phyloP scores from a whole-genome alignment of 768 basidiomycete species.

The Lactarius tabidus region DNA sequence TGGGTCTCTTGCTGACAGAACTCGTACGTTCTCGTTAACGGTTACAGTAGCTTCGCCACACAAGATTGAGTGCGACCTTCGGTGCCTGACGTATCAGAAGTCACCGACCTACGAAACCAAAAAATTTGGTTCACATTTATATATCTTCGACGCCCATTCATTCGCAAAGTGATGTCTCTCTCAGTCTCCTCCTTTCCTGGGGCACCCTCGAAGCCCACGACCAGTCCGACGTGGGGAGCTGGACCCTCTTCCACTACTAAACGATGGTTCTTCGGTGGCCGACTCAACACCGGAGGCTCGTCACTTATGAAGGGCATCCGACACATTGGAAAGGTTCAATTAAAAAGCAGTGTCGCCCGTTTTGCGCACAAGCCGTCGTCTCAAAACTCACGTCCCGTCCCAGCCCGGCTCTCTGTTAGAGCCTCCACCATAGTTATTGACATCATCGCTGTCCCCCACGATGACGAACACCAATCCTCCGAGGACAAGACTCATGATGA shows the following conservation, averaged over 20 bases:
- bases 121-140: not conserved
- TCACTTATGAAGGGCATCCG: slow-evolving; percentile 9
- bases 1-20: not conserved
- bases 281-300: slow-evolving; percentile 5
- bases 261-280: slow-evolving; percentile 7
- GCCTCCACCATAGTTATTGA: not conserved
- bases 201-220: not conserved
- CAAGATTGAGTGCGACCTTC: not conserved
- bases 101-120: not conserved
- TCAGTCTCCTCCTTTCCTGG: slow-evolving; percentile 26
- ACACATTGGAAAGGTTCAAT: not conserved
- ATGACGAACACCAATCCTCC: not conserved
- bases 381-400: not conserved
- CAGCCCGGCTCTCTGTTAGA: not conserved
- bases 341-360: not conserved
- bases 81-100: not conserved
- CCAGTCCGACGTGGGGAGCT: not conserved
- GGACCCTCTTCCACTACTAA: not conserved
- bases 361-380: not conserved
- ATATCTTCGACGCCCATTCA: not conserved
- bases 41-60: not conserved
- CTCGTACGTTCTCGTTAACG: not conserved
- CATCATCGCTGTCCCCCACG: not conserved
- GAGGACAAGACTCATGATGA: not conserved
- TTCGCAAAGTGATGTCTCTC: slow-evolving; percentile 17